Evolutionary conservation across 2,329 filamentous ascomycete species (phyloP).

Genomic region (Pestalotiopsis sp.): DNA sequence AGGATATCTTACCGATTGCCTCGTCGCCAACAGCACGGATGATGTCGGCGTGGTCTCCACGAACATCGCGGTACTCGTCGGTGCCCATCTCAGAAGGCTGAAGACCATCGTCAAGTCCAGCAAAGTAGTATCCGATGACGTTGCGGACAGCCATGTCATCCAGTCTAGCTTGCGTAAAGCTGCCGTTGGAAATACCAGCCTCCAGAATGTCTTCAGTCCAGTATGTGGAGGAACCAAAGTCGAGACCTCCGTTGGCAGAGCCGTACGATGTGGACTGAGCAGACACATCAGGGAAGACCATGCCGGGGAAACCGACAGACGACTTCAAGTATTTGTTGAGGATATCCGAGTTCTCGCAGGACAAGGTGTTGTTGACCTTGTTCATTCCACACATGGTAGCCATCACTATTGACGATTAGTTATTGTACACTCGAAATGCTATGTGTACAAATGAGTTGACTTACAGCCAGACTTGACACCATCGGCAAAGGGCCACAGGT

Average conservation of each 20-base stretch:
- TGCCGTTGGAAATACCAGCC: constrained; percentile 17
- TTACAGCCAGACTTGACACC: constrained; percentile 20
- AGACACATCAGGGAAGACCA: constrained; percentile 9
- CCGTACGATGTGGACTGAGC: constrained; percentile 3
- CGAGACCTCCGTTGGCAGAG: constrained; percentile 11
- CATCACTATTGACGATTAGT: constrained; percentile 9
- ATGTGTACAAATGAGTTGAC: neutral
- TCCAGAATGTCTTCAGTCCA: constrained; percentile 13
- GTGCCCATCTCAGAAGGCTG: constrained; percentile 13
- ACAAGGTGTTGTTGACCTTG: constrained; percentile 24
- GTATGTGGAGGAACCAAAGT: neutral
- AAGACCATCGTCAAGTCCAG: constrained; percentile 15
- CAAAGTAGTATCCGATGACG: constrained; percentile 20
- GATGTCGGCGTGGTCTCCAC: constrained; percentile 17
- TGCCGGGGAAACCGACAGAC: constrained; percentile 29
- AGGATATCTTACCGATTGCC: constrained; percentile 48
- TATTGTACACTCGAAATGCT: neutral
- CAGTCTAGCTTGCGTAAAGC: constrained; percentile 20
- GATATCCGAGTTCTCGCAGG: constrained; percentile 28
- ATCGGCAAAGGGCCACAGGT: constrained; percentile 28
- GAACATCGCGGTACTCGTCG: constrained; percentile 15
- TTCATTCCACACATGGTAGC: constrained; percentile 30
- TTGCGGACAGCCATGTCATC: constrained; percentile 22
- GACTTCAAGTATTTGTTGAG: constrained; percentile 28
- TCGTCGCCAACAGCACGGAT: constrained; percentile 29